phyloP scores from a whole-genome alignment of 2,329 filamentous ascomycete species.

The Cordyceps farinosa region DNA sequence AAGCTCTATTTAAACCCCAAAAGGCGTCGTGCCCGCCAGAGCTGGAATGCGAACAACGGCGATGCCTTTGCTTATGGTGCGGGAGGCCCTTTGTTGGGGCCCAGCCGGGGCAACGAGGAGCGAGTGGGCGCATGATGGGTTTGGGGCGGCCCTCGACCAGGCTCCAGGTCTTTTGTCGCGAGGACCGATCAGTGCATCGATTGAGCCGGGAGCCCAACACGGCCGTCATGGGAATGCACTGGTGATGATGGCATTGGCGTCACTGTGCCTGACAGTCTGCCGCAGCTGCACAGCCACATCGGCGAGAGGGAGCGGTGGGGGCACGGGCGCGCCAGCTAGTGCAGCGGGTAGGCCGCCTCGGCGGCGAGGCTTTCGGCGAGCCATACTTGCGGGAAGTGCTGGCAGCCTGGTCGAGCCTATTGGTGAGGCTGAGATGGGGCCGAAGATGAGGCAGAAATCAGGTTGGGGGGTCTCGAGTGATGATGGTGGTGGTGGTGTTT shows the following conservation, averaged over 20 bases:
- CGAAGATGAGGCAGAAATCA: neutral
- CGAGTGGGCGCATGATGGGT: neutral
- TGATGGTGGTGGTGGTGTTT: neutral
- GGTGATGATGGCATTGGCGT: neutral
- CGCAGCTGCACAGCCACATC: neutral
- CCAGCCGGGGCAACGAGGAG: neutral
- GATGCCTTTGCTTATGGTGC: neutral
- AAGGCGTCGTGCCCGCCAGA: neutral
- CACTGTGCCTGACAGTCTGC: neutral
- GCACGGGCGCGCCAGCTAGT: neutral
- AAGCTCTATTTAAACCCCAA: neutral
- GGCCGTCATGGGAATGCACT: neutral
- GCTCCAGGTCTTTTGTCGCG: neutral
- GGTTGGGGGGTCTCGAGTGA: neutral
- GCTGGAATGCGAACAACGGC: constrained; percentile 2
- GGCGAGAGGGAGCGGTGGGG: neutral
- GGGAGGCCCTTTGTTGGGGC: neutral
- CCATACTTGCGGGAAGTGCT: neutral
- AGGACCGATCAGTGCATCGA: neutral
- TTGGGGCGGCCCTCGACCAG: neutral
- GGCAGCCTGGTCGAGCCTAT: neutral
- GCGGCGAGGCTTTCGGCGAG: constrained; percentile 4
- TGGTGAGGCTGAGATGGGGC: neutral
- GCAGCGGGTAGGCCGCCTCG: neutral
- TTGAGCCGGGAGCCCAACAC: neutral